A percentile compares a stretch with the other conserved stretches of the same genome.
Conservation (phyloP, 495 filamentous ascomycete species). For the Glonium stellatum region DNA sequence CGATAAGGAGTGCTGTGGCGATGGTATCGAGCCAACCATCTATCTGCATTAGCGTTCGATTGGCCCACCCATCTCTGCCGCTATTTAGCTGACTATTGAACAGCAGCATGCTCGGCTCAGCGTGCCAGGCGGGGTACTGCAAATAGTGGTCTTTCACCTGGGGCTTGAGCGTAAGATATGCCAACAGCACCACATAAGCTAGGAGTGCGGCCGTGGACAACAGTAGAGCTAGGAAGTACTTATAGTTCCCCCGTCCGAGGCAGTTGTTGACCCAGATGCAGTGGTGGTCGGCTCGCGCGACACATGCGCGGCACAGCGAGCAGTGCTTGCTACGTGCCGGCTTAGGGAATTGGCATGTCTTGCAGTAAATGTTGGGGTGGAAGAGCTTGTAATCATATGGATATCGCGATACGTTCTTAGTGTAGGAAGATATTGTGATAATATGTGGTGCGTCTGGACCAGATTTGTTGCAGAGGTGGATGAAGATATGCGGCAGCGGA, state of each 20-base stretch:
- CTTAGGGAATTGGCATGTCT: conserved; percentile 70
- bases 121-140: too few relatives aligned
- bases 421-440: too few relatives aligned
- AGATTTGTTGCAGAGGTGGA: too few relatives aligned
- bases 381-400: conserved; percentile 85
- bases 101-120: too few relatives aligned
- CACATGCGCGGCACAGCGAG: conserved; percentile 73
- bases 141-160: conserved; percentile 37
- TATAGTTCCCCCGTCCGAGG: conserved; percentile 77
- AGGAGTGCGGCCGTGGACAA: conserved; percentile 61
- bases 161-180: conserved; percentile 50
- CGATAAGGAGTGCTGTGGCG: conserved; percentile 42
- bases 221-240: conserved; percentile 72
- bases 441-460: too few relatives aligned
- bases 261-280: conserved; percentile 97
- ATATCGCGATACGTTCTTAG: too few relatives aligned
- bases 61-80: too few relatives aligned
- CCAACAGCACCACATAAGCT: conserved; percentile 63
- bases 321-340: conserved; percentile 96
- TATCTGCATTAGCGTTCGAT: too few relatives aligned
- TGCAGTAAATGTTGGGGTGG: conserved; percentile 61
- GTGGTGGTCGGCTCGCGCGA: conserved; percentile 81
- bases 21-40: too few relatives aligned
- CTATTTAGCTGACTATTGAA: too few relatives aligned
- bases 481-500: too few relatives aligned